These are phyloP conservation scores for Arctostaphylos glauca DNA, from an alignment of 148 eudicot genomes.

Conservation along the genomic window DNA sequence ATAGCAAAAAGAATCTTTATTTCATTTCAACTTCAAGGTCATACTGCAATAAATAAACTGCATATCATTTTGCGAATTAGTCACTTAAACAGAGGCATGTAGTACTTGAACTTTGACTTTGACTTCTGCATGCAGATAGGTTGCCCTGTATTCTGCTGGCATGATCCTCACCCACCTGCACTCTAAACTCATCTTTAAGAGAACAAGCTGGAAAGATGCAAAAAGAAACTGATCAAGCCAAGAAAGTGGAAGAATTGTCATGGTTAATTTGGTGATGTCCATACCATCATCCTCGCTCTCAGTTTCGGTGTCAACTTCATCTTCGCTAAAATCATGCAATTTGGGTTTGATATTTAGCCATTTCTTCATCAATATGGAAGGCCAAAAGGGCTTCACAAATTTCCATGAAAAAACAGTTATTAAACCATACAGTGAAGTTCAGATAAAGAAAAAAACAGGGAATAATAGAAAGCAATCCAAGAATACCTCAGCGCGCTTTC, in stretches of 20 bases:
- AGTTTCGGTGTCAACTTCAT: constrained; percentile 79
- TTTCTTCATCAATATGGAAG: constrained; percentile 87
- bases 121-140: constrained; percentile 36
- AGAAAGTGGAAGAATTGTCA: neutral
- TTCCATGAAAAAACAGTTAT: neutral
- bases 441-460: neutral
- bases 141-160: constrained; percentile 25
- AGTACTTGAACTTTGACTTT: constrained; percentile 43
- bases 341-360: constrained; percentile 90
- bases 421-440: neutral
- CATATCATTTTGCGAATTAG: neutral
- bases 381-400: constrained; percentile 65
- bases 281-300: constrained; percentile 93
- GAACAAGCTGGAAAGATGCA: constrained; percentile 38
- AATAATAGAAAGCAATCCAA: neutral
- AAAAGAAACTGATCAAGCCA: constrained; percentile 16
- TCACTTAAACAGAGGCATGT: neutral
- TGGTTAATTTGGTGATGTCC: neutral
- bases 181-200: constrained; percentile 33
- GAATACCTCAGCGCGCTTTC: constrained; percentile 66
- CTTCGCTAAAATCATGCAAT: constrained; percentile 81
- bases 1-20: neutral
- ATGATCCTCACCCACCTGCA: constrained; percentile 30
- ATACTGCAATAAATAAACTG: neutral
- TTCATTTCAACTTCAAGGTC: neutral